A percentile compares a stretch with the other conserved stretches of the same genome.
Conservation (phyloP, 495 filamentous ascomycete species). For the Neurospora cerealis region DNA sequence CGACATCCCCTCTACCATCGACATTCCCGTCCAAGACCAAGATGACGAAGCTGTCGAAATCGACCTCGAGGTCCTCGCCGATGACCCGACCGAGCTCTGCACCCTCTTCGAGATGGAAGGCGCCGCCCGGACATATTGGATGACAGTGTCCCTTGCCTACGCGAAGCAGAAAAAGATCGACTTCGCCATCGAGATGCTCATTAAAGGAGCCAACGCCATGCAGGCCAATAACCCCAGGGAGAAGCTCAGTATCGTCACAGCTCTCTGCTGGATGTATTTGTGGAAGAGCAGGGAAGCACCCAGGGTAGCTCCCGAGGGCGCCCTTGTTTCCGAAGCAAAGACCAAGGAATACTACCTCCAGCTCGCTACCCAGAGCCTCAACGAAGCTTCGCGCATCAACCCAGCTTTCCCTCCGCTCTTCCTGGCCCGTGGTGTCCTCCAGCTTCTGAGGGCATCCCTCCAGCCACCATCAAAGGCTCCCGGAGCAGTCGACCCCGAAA, state of each 20-base stretch:
- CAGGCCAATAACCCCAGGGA: slow-evolving; percentile 64
- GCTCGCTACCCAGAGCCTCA: slow-evolving; percentile 78
- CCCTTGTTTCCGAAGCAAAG: slow-evolving; percentile 54
- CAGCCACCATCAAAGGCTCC: slow-evolving; percentile 62
- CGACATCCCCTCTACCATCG: slow-evolving; percentile 80
- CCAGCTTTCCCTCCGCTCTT: slow-evolving; percentile 81
- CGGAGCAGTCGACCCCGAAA: slow-evolving; percentile 59
- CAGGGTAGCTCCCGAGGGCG: slow-evolving; percentile 55
- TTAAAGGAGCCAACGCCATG: slow-evolving; percentile 69
- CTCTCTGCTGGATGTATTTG: slow-evolving; percentile 86
- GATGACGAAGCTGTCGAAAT: slow-evolving; percentile 87
- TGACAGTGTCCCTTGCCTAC: slow-evolving; percentile 92
- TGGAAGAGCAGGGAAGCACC: slow-evolving; percentile 86
- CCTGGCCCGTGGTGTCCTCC: slow-evolving; percentile 84
- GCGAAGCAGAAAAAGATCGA: slow-evolving; percentile 89
- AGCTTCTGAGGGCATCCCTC: slow-evolving; percentile 77
- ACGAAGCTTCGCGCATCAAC: slow-evolving; percentile 89
- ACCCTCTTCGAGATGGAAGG: slow-evolving; percentile 86
- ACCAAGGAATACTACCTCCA: slow-evolving; percentile 91
- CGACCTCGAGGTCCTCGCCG: slow-evolving; percentile 76
- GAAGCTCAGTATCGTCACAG: slow-evolving; percentile 72
- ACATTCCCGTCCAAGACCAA: slow-evolving; percentile 75
- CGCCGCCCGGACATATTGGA: slow-evolving; percentile 82
- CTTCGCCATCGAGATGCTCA: slow-evolving; percentile 87
- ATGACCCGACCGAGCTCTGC: slow-evolving; percentile 93